Evolutionary conservation across 2,329 filamentous ascomycete genomes (phyloP), one percentile per base, ranked within the genome.

Genomic region (Exophiala alcalophila): DNA sequence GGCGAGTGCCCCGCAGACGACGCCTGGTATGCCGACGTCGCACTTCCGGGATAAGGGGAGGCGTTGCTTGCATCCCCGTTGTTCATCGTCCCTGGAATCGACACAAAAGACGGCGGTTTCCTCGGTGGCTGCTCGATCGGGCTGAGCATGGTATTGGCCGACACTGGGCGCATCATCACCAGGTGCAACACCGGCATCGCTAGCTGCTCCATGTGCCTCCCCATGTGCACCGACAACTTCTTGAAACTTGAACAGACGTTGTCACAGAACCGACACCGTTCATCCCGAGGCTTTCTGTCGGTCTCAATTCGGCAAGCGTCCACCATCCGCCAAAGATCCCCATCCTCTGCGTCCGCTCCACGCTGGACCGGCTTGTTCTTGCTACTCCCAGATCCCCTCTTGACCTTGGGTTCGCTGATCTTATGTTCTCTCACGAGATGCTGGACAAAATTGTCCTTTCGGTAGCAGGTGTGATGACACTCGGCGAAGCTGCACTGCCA

Each of bases 371-470:
- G 52, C 38, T 56, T 61, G 11, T 74, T 69, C 49, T 77, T 77
- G 62, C 81, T 83, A 55, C 80, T 76, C 10, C 79, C 75, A 2
- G 78, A 77, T 61, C 84, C 87, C 4, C 79, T 81, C 68, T 91
- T 91, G 49, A 82, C 69, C 65, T 85, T 89, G 14, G 88, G 89
- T 58, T 95, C 88, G 2, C 74, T 70, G 59, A 87, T 83, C 62
- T 94, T 94, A 68, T 95, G 90, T 63, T 95, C 89, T 37, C 89
- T 83, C 8, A 94, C 86, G 14, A 95, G 78, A 67, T 96, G 90
- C 64, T 95, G 88, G 18, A 94, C 73, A 61, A 96, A 95, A 58
- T 96, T 95, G 63, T 95, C 86, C 49, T 90, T 87, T 20, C 90
- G 81, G 62, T 83, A 94, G 68, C 89, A 95, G 3, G 74, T 78